Evolutionary conservation across 2,329 filamentous ascomycete genomes (phyloP), one percentile per base, ranked within the genome.

Genomic region (Claviceps citrina): DNA sequence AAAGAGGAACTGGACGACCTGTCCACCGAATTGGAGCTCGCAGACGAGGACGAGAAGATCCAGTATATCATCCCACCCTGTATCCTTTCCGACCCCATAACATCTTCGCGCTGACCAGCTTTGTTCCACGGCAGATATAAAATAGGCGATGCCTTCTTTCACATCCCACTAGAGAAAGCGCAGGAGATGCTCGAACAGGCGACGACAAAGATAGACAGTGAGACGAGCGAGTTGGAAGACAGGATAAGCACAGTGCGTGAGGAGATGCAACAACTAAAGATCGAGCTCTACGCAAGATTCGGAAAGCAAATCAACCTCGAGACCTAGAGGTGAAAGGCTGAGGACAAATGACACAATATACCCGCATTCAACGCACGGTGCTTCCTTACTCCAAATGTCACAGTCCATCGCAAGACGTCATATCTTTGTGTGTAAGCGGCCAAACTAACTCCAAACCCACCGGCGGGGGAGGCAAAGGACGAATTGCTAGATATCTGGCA

Each of bases 1-100:
- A 96, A 95, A 65, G 91, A 98, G 62, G 91, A 96, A 56, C 74
- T 96, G 3, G 87, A 96, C 57, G 91, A 98, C 60, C 73, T 98
- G 40, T 81, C 81, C 2, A 84, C 72, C 40, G 91, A 98, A 60
- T 71, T 98, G 35, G 91, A 98, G 63, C 76, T 98, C 15, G 84
- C 85, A 39, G 89, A 96, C 59, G 91, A 98, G 59, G 89, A 96
- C 51, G 86, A 94, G 39, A 78, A 82, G 54, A 78, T 98, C 18
- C 87, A 84, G 83, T 95, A 71, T 7, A n/a, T 18, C 2, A 27
- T 7, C 26, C 22, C 12, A 8, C 12, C 12, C 13, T 16, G 7
- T 5, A 24, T 12, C 31, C 18, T 10, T 8, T 36, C 9, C 19
- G 10, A 13, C 13, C 24, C 18, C 19, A 22, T 13, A 13, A 2